These are phyloP conservation scores for Hyaloscypha bicolor DNA, from an alignment of 495 filamentous ascomycete genomes.

Conservation along the genomic window DNA sequence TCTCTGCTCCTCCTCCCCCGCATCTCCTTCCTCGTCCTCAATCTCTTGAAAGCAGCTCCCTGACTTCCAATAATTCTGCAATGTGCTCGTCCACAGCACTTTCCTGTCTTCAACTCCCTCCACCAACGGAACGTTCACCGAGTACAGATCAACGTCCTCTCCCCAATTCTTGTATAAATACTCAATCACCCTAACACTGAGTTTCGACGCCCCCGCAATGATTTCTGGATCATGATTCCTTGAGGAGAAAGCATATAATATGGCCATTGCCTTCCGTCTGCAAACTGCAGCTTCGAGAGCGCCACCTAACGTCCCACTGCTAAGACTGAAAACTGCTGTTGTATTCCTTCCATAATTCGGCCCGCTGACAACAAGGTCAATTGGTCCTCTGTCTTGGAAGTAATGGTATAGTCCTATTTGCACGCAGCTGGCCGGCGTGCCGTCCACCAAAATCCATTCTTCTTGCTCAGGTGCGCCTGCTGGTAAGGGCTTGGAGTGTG, in stretches of 20 bases:
- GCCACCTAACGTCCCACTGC: slow-evolving; percentile 85
- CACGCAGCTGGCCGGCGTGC: slow-evolving; percentile 83
- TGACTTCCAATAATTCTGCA: slow-evolving; percentile 85
- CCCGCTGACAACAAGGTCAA: slow-evolving; percentile 87
- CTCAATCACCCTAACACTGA: slow-evolving; percentile 75
- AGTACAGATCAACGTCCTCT: slow-evolving; percentile 75
- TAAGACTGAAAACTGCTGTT: slow-evolving; percentile 88
- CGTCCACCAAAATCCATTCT: slow-evolving; percentile 92
- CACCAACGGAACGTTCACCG: slow-evolving; percentile 82
- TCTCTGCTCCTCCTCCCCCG: slow-evolving; percentile 65
- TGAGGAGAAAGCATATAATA: slow-evolving; percentile 86
- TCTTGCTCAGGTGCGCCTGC: slow-evolving; percentile 58
- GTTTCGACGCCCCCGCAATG: slow-evolving; percentile 70
- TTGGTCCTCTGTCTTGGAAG: slow-evolving; percentile 73
- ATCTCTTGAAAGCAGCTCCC: slow-evolving; percentile 83
- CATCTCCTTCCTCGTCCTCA: slow-evolving; percentile 59
- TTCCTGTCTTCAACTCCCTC: slow-evolving; percentile 66
- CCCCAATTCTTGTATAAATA: slow-evolving; percentile 76
- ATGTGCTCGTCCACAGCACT: slow-evolving; percentile 76
- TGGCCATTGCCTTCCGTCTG: slow-evolving; percentile 71
- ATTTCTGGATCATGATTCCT: slow-evolving; percentile 74
- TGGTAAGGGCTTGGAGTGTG: slow-evolving; percentile 55
- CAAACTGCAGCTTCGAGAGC: slow-evolving; percentile 93
- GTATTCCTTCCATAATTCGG: slow-evolving; percentile 96
- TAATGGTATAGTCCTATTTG: slow-evolving; percentile 89